Base-by-base conservation (phyloP, 495 filamentous ascomycete species). In the Barbatosphaeria neglecta region DNA sequence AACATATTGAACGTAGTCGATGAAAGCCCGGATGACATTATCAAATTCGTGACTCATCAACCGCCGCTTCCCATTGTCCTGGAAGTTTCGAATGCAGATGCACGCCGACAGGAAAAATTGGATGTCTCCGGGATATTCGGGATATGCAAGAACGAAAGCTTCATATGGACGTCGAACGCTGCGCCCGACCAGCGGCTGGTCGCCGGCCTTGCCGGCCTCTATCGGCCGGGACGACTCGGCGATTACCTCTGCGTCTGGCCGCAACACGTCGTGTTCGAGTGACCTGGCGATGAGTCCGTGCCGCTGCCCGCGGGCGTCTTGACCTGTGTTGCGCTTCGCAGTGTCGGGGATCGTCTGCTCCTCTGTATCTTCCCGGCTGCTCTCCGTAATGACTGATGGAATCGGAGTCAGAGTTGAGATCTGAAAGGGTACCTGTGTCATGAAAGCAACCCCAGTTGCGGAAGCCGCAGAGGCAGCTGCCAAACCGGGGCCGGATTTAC, bases 21-120 rank as follows among this genome's bases (percentile, higher is more conserved):
- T 58, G 49, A 69, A 70, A 4, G 68, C 65, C 13, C 71, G 63
- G 44, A 87, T 68, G 52, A 84, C 84, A 47, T 88, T 83, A 56
- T 88, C 84, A 60, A 78, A 87, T n/a, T 0, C 83, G 49, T 33
- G 66, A 76, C 19, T 67, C 50, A 19, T 68, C 48, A 22, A 81
- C 46, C 16, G 60, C 31, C 6, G 60, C 13, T 35, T 35, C 9
- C 13, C 69, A 10, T 56, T 46, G 19, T 60, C 54, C 13, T 67
- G 55, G 17, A 82, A 64, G 19, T 62, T 56, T 20, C 73, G 62
- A 9, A 88, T 62, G 44, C 72, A 76, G 9, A 67, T 60, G 45
- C 82, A 76, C 0, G 75, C 63, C 13, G 67, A 60, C 1, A 73
- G 52, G 42, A 87, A 87, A 48, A 77, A 67, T 0, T 43, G 47